Evolutionary conservation across 2,329 filamentous ascomycete species (phyloP), one percentile per base, ranked within the genome.

Genomic region (Colletotrichum cereale): DNA sequence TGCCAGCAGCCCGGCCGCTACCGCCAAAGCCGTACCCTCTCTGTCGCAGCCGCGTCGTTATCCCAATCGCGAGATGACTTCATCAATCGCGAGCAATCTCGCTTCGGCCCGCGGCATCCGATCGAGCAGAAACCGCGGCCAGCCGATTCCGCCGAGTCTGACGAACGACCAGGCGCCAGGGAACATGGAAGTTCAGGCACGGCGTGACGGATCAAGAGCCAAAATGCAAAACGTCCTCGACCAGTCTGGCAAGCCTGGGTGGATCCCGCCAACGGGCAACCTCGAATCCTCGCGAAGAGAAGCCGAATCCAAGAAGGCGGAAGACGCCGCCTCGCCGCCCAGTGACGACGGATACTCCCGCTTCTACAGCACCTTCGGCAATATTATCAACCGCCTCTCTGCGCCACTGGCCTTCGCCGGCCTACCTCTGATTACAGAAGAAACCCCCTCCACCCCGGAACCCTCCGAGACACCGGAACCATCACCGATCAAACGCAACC

Each of bases 351-450:
- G 93, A 7, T 99, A 98, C 79, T 90, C 93, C 8, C 90, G 91
- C 65, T 99, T 98, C 82, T 99, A 98, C 82, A 95, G 89, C 70
- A 95, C 94, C 1, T 97, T 98, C 77, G 95, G 95, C 66, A 94
- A 89, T 65, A 89, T 98, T 58, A 93, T 98, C 78, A 96, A 94
- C 73, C 93, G 92, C 76, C 89, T 98, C 16, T 97, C 96, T 0
- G 95, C 95, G 0, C 95, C 95, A 1, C 85, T 99, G 38, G 96
- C 95, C 4, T 99, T 98, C 83, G 94, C 96, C 5, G 96, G 96
- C 1, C 88, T 99, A 11, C 96, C 96, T 0, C 86, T 99, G 6
- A 88, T 90, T 36, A 77, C 85, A 24, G 85, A 89, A 67, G 87
- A 88, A 71, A 78, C 82, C 1, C 73, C 75, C 1, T 38, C 72